Evolutionary conservation across 306 rosid species (phyloP), one percentile per base, ranked within the genome.

Genomic region (Comarum palustre): DNA sequence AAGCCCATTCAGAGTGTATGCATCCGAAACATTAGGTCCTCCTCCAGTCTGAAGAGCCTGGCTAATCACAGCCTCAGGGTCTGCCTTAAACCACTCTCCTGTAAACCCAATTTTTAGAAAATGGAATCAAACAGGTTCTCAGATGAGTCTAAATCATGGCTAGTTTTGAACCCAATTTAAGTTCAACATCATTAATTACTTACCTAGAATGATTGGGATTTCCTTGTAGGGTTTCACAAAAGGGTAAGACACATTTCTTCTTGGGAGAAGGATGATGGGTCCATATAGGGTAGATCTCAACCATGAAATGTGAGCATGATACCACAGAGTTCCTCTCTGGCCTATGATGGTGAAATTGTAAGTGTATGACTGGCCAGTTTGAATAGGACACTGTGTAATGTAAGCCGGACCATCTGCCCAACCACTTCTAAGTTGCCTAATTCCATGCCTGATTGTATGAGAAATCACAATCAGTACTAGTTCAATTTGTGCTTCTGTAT

Each of bases 381-480:
- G 96, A 68, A 90, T 90, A 0, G 96, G 96, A 59, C 98, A 93
- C 36, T 93, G 96, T n/a, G 98, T 93, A 0, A 93, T 68, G 68
- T 93, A 93, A 1, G 93, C 86, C 7, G 98, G 98, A 61, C 98
- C 98, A 73, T 93, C 96, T 3, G 85, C 83, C 96, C 98, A 93
- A 0, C 83, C 93, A 75, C 78, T 90, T 60, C 79, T 77, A 10
- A 87, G 77, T 66, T 88, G 96, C 65, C 87, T 81, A 16, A 93
- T 34, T 0, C 98, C 98, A 67, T 93, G 98, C 97, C 95, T 91
- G n/a, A n/a, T n/a, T n/a, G n/a, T n/a, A n/a, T n/a, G n/a, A n/a
- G n/a, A n/a, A n/a, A n/a, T n/a, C n/a, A n/a, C n/a, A n/a, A 55
- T 39, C 11, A 32, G 7, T 46, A 29, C 22, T 14, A 6, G 20